Evolutionary conservation across 1,284 basidiomycete genomes (phyloP).

Genomic region (Jaminaea rosea): DNA sequence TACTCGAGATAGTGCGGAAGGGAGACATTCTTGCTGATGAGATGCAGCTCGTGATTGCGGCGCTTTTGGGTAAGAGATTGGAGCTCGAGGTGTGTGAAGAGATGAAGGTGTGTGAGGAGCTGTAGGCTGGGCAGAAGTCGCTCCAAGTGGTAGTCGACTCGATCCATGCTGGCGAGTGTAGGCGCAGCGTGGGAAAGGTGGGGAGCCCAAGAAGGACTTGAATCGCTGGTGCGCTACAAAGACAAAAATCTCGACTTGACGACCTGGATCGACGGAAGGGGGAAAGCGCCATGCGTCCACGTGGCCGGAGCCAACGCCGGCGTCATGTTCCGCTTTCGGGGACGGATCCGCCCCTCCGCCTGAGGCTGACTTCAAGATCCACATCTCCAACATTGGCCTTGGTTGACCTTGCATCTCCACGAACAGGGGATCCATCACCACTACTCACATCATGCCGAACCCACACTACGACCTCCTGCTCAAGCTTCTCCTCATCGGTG

Average conservation of each 20-base stretch:
- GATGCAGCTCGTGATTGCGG: constrained; percentile 70
- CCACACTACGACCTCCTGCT: constrained; percentile 45
- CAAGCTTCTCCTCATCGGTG: constrained; percentile 38
- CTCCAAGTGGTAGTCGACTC: constrained; percentile 88
- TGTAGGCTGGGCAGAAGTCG: constrained; percentile 93
- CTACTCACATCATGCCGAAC: constrained; percentile 10
- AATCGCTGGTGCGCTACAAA: too few relatives aligned
- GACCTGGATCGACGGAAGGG: too few relatives aligned
- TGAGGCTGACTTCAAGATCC: background rate
- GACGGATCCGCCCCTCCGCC: too few relatives aligned
- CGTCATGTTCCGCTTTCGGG: too few relatives aligned
- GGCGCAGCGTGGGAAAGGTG: too few relatives aligned
- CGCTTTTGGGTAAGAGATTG: constrained; percentile 75
- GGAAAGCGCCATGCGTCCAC: too few relatives aligned
- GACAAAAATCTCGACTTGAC: too few relatives aligned
- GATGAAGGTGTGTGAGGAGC: constrained; percentile 74
- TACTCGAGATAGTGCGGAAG: constrained; percentile 85
- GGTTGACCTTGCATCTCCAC: too few relatives aligned
- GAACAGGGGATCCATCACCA: too few relatives aligned
- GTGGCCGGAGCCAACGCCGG: too few relatives aligned
- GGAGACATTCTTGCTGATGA: constrained; percentile 71
- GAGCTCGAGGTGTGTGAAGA: constrained; percentile 67
- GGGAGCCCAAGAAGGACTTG: too few relatives aligned
- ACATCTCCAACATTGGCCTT: background rate
- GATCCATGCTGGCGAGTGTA: constrained; percentile 34